Evolutionary conservation across 306 rosid genomes (phyloP), one percentile per base, ranked within the genome.

Genomic region (Mimosa bimucronata): DNA sequence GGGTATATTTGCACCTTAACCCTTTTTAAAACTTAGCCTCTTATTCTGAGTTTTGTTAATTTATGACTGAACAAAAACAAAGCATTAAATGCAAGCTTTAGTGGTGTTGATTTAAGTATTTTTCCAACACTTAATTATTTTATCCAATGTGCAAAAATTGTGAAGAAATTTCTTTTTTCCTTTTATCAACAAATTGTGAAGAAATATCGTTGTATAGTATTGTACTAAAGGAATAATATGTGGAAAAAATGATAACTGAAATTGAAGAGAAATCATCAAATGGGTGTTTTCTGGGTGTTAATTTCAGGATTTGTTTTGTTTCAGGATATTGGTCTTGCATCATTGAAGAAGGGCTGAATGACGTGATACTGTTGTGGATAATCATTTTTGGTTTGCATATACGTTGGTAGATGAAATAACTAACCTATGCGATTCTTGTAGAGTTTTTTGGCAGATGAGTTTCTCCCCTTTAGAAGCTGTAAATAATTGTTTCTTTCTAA

Each of bases 391-490:
- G 72, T 65, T 83, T 84, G 86, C 89, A 85, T 85, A 42, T 77
- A 73, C 79, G 77, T 86, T 81, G 69, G 84, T 87, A 85, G 95
- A 88, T 83, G 85, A 85, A 74, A 76, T 92, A 84, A 85, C 91
- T 84, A 88, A 88, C 79, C 74, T 84, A 53, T 86, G 87, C 88
- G 91, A 84, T 85, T 87, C 94, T 90, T 90, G 85, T 94, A 85
- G 97, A 85, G 86, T 61, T 90, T 81, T 80, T 85, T 92, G 88
- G 92, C 97, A 95, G 98, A 91, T 95, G 99, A 95, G 99, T 95
- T 87, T 90, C 96, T 93, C 85, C 92, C 85, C 98, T 91, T 69
- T 89, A 84, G 93, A 91, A 88, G 91, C 96, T 93, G 97, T 91
- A 93, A 90, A 92, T 89, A 77, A 58, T 81, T 85, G 34, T 86